Conservation (phyloP, 768 basidiomycete species). For the Lepiota venenata region DNA sequence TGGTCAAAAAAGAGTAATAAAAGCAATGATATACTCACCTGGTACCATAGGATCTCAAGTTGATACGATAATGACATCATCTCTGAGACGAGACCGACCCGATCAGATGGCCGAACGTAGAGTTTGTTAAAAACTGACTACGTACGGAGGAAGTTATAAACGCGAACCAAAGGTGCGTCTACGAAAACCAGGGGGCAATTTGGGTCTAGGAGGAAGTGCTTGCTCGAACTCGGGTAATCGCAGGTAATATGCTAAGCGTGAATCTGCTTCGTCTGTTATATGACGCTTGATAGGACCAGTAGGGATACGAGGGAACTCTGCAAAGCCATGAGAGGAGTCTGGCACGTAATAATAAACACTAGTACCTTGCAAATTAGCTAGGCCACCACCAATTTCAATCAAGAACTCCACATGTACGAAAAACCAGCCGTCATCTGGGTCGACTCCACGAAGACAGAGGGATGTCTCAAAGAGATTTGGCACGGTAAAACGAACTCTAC, state of each 20-base stretch:
- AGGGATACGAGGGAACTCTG: constrained; percentile 76
- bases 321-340: neutral
- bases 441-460: constrained; percentile 69
- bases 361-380: constrained; percentile 67
- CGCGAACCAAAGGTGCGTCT: constrained; percentile 80
- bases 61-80: constrained; percentile 93
- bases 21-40: constrained; percentile 32
- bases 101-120: neutral
- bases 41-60: constrained; percentile 84
- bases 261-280: constrained; percentile 72
- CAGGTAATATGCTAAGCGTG: constrained; percentile 62
- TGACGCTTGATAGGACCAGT: constrained; percentile 58
- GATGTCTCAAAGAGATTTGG: constrained; percentile 72
- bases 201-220: constrained; percentile 39
- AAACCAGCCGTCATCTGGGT: constrained; percentile 79
- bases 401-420: constrained; percentile 76
- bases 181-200: constrained; percentile 59
- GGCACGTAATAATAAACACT: neutral
- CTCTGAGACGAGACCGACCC: constrained; percentile 40
- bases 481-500: constrained; percentile 75
- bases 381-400: constrained; percentile 69
- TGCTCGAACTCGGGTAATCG: constrained; percentile 38
- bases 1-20: constrained; percentile 14
- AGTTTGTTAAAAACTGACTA: neutral
- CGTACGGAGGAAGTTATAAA: constrained; percentile 90